Percentiles rank a stretch among this genome's conserved stretches.
phyloP scores from a whole-genome alignment of 345 rosid genomes.

The Citrus inodora region DNA sequence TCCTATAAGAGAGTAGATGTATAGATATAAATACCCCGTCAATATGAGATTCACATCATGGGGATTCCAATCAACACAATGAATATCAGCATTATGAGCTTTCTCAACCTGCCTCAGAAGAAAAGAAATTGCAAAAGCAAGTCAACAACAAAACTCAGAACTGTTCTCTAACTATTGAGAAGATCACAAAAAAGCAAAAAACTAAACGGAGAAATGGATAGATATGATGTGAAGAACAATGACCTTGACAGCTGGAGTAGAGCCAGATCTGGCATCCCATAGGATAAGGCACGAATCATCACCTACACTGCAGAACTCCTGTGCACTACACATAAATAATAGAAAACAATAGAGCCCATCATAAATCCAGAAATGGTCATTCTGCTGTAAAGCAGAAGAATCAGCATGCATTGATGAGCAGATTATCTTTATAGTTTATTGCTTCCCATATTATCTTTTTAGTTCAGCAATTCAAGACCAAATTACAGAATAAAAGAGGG shows the following conservation, averaged over 20 bases:
- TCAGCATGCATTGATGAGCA: background rate
- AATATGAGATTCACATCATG: slow-evolving; percentile 56
- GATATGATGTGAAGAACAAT: background rate
- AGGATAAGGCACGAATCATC: slow-evolving; percentile 72
- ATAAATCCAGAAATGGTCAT: background rate
- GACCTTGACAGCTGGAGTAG: slow-evolving; percentile 57
- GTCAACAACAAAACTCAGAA: background rate
- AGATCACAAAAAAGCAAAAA: background rate
- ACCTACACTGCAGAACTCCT: slow-evolving; percentile 70
- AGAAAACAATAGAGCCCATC: background rate
- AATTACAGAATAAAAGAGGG: background rate
- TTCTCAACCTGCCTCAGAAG: slow-evolving; percentile 53
- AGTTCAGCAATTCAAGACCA: background rate
- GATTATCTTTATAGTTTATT: background rate
- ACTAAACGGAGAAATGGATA: background rate
- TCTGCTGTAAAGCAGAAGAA: background rate
- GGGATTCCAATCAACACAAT: slow-evolving; percentile 78
- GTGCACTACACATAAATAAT: slow-evolving; percentile 29
- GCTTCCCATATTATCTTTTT: background rate
- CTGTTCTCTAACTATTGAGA: no score
- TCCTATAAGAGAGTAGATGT: background rate
- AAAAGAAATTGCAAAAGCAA: background rate
- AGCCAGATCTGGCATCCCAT: slow-evolving; percentile 66
- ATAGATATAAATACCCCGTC: slow-evolving; percentile 44
- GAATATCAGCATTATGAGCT: slow-evolving; percentile 67